phyloP scores from a whole-genome alignment of 176 grass and related monocot genomes.

The Pontederia paniculata region DNA sequence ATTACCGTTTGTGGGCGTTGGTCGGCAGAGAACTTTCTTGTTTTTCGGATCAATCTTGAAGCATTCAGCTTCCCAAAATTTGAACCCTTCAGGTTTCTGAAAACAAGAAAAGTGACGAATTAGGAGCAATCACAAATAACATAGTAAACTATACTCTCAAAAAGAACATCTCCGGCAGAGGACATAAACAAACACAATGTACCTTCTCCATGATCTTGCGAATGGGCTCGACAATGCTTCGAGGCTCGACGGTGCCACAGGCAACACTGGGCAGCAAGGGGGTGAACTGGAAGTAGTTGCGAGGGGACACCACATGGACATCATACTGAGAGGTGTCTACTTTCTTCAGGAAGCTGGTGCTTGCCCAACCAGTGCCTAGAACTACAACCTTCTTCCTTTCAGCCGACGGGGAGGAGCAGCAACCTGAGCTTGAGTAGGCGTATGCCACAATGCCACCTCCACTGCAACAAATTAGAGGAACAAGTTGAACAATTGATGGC shows the following conservation, averaged over 20 bases:
- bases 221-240: constrained; percentile 69
- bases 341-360: constrained; percentile 60
- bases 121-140: no score
- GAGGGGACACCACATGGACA: constrained; percentile 68
- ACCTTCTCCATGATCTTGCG: constrained; percentile 68
- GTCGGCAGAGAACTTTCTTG: neutral
- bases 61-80: constrained; percentile 13
- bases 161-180: no score
- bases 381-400: constrained; percentile 74
- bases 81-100: neutral
- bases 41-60: neutral
- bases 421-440: constrained; percentile 41
- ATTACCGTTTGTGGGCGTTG: neutral
- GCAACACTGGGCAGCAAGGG: constrained; percentile 75
- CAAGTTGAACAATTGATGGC: no score
- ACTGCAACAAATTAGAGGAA: constrained; percentile 26
- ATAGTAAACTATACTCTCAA: no score
- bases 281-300: constrained; percentile 84
- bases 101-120: no score
- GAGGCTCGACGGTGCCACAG: constrained; percentile 66
- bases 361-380: constrained; percentile 80
- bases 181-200: constrained; percentile 4
- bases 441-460: constrained; percentile 64
- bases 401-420: constrained; percentile 18
- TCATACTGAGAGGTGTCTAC: constrained; percentile 66